Base-by-base conservation (phyloP, 2,329 filamentous ascomycete species). In the Penicillium sp. region DNA sequence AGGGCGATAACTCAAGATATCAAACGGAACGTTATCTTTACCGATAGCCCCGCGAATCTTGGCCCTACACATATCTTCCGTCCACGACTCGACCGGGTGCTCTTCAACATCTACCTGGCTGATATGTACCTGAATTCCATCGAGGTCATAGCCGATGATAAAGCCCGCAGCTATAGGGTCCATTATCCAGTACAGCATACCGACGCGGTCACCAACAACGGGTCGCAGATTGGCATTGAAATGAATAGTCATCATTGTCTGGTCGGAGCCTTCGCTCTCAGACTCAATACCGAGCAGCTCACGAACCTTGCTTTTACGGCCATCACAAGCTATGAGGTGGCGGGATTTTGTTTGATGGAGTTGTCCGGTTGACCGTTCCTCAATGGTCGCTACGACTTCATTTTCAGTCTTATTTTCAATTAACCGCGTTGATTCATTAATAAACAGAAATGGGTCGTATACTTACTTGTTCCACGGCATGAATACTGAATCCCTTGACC, bases 171-270 rank as follows among this genome's bases (percentile, higher is more conserved):
- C 73, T 10, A 68, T 66, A 1, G 77, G 76, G 41, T 78, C 77
- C 58, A 75, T 72, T 17, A 78, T 70, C 76, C 75, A 78, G 55
- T 78, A 74, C 1, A 79, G 59, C 75, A 78, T 78, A 10, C 77
- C 76, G 0, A 76, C 72, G n/a, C 71, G 65, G 0, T 74, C 66
- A 4, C 67, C 66, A 0, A 78, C 65, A 0, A 78, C 63, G 0
- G 72, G 69, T 0, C 75, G 68, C 2, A 78, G 63, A 43, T 79
- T 66, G 0, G 75, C 74, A 41, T 76, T 76, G 59, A 78, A 74
- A 42, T 78, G 75, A 16, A 78, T 78, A 0, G 76, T 78, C 77
- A 78, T 78, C 76, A 78, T 78, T 0, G 74, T 76, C 70, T 65
- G 58, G 73, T 75, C 76, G 22, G 74, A 73, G 48, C 75, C 73